Evolutionary conservation across 768 basidiomycete species (phyloP), one percentile per base, ranked within the genome.

Genomic region (Neoboletus brunneissimus): DNA sequence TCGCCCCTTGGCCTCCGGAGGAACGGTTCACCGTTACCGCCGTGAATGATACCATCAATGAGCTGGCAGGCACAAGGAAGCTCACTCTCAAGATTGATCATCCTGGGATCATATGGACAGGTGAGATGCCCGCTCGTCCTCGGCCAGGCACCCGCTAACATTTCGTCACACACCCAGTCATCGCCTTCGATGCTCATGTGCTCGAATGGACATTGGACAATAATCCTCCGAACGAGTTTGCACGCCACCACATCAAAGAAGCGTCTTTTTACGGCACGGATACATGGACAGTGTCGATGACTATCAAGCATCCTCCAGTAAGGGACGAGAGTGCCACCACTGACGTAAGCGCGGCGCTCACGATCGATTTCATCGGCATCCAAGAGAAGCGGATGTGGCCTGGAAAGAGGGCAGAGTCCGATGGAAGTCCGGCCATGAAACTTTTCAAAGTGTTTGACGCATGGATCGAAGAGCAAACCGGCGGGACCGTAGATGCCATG

Each of bases 141-240:
- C n/a, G 4, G 18, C 32, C 11, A 3, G 10, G 11, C 29, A 8
- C n/a, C 4, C 8, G 6, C 44, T 65, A 42, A 48, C 40, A 44
- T 37, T 40, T 18, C 13, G 22, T 27, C 37, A 5, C 25, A 2
- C 12, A 52, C 53, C 41, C 63, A 84, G 93, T 90, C 5, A 81
- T 98, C 52, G 89, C 94, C 0, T 97, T 98, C 66, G 89, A 95
- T 48, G 95, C 92, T 0, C 88, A 95, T 57, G 91, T 98, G 15
- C 70, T 95, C 9, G 72, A 81, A 51, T 98, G 95, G 95, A 85
- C 83, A 16, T 77, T 94, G 37, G 89, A 92, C 60, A 76, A 86
- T 58, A 81, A 84, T 53, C 94, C 96, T 1, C 91, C 92, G 0
- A 72, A 83, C 51, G 88, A 90, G 54, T 75, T 79, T 61, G 81